Evolutionary conservation across 192 early-diverging fungal species (phyloP).

Genomic region (Backusella morwellensis): DNA sequence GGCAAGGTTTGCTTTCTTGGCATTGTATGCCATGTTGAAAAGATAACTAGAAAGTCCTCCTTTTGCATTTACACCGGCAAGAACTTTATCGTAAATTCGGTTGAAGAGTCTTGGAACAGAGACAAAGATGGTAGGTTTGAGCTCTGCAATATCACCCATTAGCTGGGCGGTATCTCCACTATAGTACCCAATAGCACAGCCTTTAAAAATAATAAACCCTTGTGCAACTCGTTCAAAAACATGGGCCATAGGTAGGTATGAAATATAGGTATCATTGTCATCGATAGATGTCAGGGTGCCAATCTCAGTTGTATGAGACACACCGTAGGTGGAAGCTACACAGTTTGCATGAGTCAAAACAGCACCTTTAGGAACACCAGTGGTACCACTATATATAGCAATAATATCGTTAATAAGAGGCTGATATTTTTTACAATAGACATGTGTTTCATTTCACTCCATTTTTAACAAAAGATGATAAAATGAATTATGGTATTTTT

Average conservation of each 20-base stretch:
- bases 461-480: not conserved
- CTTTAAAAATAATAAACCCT: conserved; percentile 48
- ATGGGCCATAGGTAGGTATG: conserved; percentile 92
- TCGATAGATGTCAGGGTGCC: conserved; percentile 22
- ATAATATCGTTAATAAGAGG: not conserved
- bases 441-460: not conserved
- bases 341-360: conserved; percentile 85
- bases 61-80: conserved; percentile 60
- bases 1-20: conserved; percentile 52
- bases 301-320: conserved; percentile 12
- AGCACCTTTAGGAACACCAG: conserved; percentile 79
- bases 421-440: not conserved
- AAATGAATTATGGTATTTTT: not conserved
- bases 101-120: conserved; percentile 92
- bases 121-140: conserved; percentile 82
- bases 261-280: conserved; percentile 58
- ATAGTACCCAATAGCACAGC: conserved; percentile 75
- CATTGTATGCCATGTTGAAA: conserved; percentile 58
- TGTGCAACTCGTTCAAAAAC: conserved; percentile 75
- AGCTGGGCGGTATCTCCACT: conserved; percentile 55
- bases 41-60: conserved; percentile 59
- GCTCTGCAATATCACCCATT: conserved; percentile 76
- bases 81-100: conserved; percentile 85
- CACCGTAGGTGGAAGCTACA: conserved; percentile 41
- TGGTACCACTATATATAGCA: conserved; percentile 55